These are phyloP conservation scores for Xanthoconium stramineum DNA, from an alignment of 768 basidiomycete species.

Conservation along the genomic window DNA sequence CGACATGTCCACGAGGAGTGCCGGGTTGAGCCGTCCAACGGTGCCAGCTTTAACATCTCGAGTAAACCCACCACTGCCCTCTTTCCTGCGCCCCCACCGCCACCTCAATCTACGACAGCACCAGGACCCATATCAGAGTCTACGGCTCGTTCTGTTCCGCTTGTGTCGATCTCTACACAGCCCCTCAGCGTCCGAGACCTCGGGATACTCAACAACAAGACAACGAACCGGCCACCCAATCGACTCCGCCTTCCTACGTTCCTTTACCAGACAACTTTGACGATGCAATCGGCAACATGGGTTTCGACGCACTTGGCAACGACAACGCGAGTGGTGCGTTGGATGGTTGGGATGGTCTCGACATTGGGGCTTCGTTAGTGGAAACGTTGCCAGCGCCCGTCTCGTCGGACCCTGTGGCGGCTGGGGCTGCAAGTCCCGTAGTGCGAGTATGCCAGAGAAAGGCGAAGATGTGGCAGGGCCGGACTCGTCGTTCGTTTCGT, in stretches of 20 bases:
- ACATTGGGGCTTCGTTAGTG: slow-evolving; percentile 6
- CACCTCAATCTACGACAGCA: not conserved
- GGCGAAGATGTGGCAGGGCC: not conserved
- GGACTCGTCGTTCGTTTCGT: slow-evolving; percentile 24
- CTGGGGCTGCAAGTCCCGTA: not conserved
- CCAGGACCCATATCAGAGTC: not conserved
- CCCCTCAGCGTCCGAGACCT: not conserved
- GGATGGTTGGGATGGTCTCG: slow-evolving; percentile 6
- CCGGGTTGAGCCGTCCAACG: not conserved
- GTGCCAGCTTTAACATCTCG: not conserved
- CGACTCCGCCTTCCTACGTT: not conserved
- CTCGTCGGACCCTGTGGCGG: not conserved
- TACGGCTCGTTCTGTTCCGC: not conserved
- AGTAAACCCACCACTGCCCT: not conserved
- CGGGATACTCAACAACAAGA: not conserved
- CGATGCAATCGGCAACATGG: slow-evolving; percentile 8
- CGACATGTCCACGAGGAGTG: not conserved
- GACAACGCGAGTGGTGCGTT: no score
- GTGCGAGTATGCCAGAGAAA: not conserved
- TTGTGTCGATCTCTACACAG: not conserved
- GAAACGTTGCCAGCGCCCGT: not conserved
- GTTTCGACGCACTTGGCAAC: slow-evolving; percentile 11
- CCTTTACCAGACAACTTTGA: slow-evolving; percentile 11
- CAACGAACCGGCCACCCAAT: not conserved
- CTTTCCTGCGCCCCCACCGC: no score